These are phyloP conservation scores for Pouteria glomerata DNA, from an alignment of 148 eudicot genomes.

Conservation along the genomic window DNA sequence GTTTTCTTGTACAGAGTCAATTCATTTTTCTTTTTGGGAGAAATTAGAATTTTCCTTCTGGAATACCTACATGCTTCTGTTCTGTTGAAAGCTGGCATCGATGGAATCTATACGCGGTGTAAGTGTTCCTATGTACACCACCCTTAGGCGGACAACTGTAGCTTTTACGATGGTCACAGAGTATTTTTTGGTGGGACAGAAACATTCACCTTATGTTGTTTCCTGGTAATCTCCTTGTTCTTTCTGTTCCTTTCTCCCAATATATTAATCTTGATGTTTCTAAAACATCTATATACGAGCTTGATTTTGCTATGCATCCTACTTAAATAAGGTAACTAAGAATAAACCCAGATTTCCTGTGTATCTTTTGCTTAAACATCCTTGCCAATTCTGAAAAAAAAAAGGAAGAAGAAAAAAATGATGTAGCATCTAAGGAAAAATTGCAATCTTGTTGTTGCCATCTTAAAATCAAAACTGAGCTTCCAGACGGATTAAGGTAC, in stretches of 20 bases:
- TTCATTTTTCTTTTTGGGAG: background rate
- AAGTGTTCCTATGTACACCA: slow-evolving; percentile 80
- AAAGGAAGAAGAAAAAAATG: too few species aligned
- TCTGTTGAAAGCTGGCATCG: slow-evolving; percentile 44
- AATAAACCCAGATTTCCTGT: too few species aligned
- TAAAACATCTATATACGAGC: too few species aligned
- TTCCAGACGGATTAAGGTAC: too few species aligned
- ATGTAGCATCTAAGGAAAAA: too few species aligned
- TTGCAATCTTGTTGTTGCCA: too few species aligned
- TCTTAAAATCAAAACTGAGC: too few species aligned
- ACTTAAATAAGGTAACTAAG: too few species aligned
- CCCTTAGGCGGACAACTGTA: slow-evolving; percentile 68
- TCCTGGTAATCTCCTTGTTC: slow-evolving; percentile 37
- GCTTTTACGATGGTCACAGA: slow-evolving; percentile 71
- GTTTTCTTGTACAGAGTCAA: background rate
- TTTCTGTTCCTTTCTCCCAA: background rate
- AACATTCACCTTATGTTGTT: slow-evolving; percentile 33
- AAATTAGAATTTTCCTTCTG: background rate
- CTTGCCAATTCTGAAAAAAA: too few species aligned
- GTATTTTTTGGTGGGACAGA: slow-evolving; percentile 46
- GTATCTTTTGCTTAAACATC: too few species aligned
- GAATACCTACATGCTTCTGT: background rate
- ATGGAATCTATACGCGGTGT: slow-evolving; percentile 82
- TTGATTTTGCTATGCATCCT: too few species aligned
- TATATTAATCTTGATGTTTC: background rate